Percentiles rank a stretch among this genome's conserved stretches.
Conservation (phyloP, 1,284 basidiomycete genomes). For the Naganishia sp. region DNA sequence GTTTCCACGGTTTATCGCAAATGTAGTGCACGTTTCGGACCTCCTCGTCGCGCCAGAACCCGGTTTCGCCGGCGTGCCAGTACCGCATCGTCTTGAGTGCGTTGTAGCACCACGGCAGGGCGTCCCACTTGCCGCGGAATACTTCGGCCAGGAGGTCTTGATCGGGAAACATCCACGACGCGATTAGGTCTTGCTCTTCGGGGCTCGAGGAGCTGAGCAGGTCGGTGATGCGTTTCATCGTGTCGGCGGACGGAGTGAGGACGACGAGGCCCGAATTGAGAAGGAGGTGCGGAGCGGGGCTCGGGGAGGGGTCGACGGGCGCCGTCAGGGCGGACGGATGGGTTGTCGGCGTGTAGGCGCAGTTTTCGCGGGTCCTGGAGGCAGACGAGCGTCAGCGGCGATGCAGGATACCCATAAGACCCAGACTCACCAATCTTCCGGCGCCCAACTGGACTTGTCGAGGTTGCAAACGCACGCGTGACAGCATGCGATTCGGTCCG, state of each 20-base stretch:
- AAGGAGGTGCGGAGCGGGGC: conserved; percentile 72
- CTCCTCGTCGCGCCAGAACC: conserved; percentile 52
- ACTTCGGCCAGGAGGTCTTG: conserved; percentile 84
- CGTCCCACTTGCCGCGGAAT: conserved; percentile 63
- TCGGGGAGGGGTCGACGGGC: conserved; percentile 55
- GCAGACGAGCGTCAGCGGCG: neutral
- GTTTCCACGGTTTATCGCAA: conserved; percentile 53
- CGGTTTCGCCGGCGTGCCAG: conserved; percentile 43
- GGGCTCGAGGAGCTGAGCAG: conserved; percentile 61
- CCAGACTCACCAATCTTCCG: conserved; percentile 75
- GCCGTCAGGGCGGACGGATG: conserved; percentile 45
- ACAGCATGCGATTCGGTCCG: conserved; percentile 75
- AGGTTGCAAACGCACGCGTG: conserved; percentile 96
- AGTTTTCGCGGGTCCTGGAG: conserved; percentile 83
- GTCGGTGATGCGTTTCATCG: conserved; percentile 55
- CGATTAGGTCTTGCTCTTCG: conserved; percentile 59
- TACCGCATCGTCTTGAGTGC: conserved; percentile 56
- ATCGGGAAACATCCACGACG: conserved; percentile 80
- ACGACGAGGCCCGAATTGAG: conserved; percentile 90
- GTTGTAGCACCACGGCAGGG: conserved; percentile 57
- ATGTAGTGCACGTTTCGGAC: conserved; percentile 54
- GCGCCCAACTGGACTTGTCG: conserved; percentile 77
- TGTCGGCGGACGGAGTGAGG: conserved; percentile 62
- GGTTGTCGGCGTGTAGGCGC: conserved; percentile 66
- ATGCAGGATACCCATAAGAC: no score